Percentiles rank a stretch among this genome's conserved stretches.
Evolutionary conservation across 768 basidiomycete species (phyloP).

Genomic region (Russula sp.): DNA sequence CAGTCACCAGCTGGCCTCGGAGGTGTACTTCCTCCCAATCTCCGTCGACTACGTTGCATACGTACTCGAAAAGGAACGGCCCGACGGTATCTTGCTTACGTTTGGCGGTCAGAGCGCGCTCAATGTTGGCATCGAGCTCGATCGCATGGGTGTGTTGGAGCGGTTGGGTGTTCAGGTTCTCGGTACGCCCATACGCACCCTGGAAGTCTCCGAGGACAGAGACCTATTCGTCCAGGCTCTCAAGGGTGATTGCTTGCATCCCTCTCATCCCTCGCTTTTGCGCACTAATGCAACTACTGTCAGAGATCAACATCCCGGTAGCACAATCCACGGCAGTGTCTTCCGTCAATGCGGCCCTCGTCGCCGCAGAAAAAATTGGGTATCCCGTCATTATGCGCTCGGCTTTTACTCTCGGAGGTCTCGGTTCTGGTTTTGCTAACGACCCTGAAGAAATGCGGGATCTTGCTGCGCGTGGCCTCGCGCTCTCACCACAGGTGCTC

Average conservation of each 20-base stretch:
- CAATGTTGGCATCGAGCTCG: constrained; percentile 94
- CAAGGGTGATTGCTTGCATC: constrained; percentile 60
- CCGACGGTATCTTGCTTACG: constrained; percentile 94
- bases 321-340: constrained; percentile 90
- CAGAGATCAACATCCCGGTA: constrained; percentile 41
- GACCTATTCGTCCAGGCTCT: constrained; percentile 80
- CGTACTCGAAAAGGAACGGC: constrained; percentile 95
- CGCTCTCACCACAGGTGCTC: constrained; percentile 89
- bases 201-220: constrained; percentile 70
- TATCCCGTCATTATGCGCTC: constrained; percentile 97
- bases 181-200: constrained; percentile 86
- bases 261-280: constrained; percentile 72
- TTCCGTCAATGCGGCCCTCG: constrained; percentile 87
- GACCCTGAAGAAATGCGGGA: constrained; percentile 93
- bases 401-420: constrained; percentile 95
- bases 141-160: constrained; percentile 45
- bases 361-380: constrained; percentile 85
- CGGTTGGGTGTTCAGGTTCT: constrained; percentile 85
- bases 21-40: constrained; percentile 96
- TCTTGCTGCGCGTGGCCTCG: constrained; percentile 84
- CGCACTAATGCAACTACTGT: constrained; percentile 54
- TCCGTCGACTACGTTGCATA: constrained; percentile 98
- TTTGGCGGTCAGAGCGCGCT: constrained; percentile 98
- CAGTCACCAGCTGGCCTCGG: constrained; percentile 91
- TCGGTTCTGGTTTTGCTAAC: constrained; percentile 97